phyloP scores from a whole-genome alignment of 306 rosid species.

The Trifolium repens region DNA sequence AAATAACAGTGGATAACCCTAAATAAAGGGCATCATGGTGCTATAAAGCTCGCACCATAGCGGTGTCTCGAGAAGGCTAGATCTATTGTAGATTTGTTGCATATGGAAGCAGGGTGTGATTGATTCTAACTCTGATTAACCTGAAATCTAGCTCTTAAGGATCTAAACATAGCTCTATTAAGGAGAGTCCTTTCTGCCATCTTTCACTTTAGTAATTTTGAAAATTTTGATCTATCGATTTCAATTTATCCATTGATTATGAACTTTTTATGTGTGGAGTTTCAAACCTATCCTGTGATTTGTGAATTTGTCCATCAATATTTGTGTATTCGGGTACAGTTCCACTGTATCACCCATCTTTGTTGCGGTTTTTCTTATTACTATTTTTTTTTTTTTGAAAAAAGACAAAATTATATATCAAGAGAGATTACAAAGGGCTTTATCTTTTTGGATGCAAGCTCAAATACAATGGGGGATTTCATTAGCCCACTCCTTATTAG shows the following conservation, averaged over 20 bases:
- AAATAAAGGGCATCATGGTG: background rate
- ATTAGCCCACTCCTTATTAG: too few species aligned
- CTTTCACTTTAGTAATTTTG: background rate
- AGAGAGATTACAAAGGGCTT: too few species aligned
- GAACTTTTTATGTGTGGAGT: background rate
- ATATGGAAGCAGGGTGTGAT: background rate
- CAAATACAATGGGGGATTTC: too few species aligned
- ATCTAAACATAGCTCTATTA: background rate
- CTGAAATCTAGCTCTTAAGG: background rate
- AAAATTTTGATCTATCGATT: background rate
- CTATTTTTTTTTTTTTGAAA: background rate
- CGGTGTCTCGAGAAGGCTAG: background rate
- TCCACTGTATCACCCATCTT: background rate
- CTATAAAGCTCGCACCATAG: background rate
- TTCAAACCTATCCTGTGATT: background rate
- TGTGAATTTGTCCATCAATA: background rate
- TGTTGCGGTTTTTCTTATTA: background rate
- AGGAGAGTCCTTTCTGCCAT: background rate
- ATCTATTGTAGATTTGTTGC: background rate
- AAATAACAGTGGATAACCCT: background rate
- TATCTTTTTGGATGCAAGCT: too few species aligned
- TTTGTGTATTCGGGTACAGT: background rate
- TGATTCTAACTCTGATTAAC: background rate
- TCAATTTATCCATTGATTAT: background rate
- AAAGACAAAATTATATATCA: too few species aligned